Evolutionary conservation across 805 yeast genomes (phyloP).

Genomic region (Phaffomyces thermotolerans): DNA sequence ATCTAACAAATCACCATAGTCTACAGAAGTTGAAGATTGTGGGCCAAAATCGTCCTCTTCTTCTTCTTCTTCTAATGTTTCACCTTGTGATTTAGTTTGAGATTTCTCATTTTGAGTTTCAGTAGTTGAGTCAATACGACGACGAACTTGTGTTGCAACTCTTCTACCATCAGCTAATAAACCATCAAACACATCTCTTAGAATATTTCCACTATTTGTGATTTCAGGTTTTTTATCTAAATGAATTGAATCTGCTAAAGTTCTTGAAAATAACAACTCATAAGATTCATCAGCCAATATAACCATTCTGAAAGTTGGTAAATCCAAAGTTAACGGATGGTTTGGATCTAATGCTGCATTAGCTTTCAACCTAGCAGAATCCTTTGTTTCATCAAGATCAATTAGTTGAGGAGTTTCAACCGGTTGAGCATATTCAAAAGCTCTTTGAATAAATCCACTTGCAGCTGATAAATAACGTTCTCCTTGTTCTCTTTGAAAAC

Average conservation of each 20-base stretch:
- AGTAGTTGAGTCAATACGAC: constrained; percentile 65
- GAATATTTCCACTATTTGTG: constrained; percentile 43
- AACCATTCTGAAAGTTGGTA: constrained; percentile 93
- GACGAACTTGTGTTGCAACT: constrained; percentile 83
- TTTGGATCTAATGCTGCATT: constrained; percentile 81
- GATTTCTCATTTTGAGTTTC: constrained; percentile 3
- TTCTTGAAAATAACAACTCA: constrained; percentile 71
- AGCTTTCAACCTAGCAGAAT: constrained; percentile 33
- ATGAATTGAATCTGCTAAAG: constrained; percentile 62
- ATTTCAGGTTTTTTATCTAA: constrained; percentile 44
- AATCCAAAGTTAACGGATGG: constrained; percentile 63
- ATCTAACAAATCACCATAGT: constrained; percentile 37
- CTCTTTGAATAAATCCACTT: constrained; percentile 75
- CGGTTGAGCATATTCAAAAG: constrained; percentile 85
- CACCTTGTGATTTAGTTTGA: neutral
- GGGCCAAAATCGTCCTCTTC: constrained; percentile 48
- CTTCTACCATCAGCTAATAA: constrained; percentile 87
- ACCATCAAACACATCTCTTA: constrained; percentile 87
- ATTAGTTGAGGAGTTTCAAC: constrained; percentile 40
- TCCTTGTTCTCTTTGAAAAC: constrained; percentile 55
- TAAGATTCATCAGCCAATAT: constrained; percentile 89
- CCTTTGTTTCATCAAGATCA: constrained; percentile 32
- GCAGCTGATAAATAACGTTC: constrained; percentile 83
- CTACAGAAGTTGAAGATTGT: constrained; percentile 27
- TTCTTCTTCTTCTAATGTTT: constrained; percentile 25